These are phyloP conservation scores for Priceomyces melissophilus DNA, from an alignment of 805 yeast genomes.

Conservation along the genomic window DNA sequence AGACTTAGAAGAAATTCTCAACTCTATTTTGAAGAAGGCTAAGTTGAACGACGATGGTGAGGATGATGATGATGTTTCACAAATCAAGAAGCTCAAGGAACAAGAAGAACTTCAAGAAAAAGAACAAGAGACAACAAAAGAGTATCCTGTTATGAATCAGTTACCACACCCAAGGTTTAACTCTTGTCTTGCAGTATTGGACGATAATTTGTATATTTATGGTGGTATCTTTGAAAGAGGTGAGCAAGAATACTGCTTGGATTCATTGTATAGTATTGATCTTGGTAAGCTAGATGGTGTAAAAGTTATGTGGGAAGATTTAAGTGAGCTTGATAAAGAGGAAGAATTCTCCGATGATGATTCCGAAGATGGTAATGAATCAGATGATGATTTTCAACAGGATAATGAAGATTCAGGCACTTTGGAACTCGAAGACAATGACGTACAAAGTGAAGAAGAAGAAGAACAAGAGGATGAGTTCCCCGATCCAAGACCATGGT, in stretches of 20 bases:
- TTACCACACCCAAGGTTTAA: constrained; percentile 90
- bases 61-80: constrained; percentile 34
- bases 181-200: constrained; percentile 78
- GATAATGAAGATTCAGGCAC: constrained; percentile 53
- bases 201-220: constrained; percentile 76
- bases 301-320: constrained; percentile 86
- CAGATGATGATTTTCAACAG: constrained; percentile 67
- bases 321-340: constrained; percentile 52
- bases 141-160: constrained; percentile 54
- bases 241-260: constrained; percentile 80
- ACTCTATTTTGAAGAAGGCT: constrained; percentile 70
- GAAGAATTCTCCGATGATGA: constrained; percentile 64
- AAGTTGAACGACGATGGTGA: constrained; percentile 58
- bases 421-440: constrained; percentile 39
- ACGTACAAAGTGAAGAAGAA: constrained; percentile 41
- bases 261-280: constrained; percentile 83
- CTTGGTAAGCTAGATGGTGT: constrained; percentile 85
- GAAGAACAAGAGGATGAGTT: constrained; percentile 63
- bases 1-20: constrained; percentile 78
- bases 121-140: constrained; percentile 36
- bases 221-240: constrained; percentile 92
- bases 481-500: constrained; percentile 94
- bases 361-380: constrained; percentile 41
- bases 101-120: constrained; percentile 40
- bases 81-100: constrained; percentile 32